These are phyloP conservation scores for Parastagonospora avenae DNA, from an alignment of 2,329 filamentous ascomycete species.

Conservation along the genomic window DNA sequence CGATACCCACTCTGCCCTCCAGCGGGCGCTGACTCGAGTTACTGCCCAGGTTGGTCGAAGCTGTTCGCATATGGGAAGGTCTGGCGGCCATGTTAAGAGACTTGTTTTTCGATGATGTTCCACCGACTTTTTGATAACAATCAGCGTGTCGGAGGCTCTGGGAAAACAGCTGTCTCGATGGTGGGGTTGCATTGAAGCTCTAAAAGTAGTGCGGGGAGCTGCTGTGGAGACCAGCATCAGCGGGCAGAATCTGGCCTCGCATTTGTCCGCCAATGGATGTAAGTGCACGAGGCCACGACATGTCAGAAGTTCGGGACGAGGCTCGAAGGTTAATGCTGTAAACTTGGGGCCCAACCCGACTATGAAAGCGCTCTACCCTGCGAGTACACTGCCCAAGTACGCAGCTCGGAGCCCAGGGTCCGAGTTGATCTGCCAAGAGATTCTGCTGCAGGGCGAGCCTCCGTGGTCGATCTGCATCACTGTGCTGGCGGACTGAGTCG, in stretches of 20 bases:
- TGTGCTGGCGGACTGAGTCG: no score
- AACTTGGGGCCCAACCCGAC: no score
- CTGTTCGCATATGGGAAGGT: constrained; percentile 41
- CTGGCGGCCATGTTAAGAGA: constrained; percentile 44
- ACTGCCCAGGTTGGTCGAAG: constrained; percentile 47
- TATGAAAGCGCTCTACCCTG: no score
- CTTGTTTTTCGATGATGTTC: neutral
- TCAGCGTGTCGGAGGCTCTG: neutral
- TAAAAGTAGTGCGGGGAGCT: constrained; percentile 20
- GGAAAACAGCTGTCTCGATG: constrained; percentile 7
- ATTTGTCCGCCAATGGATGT: constrained; percentile 12
- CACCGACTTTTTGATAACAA: neutral
- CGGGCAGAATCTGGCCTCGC: constrained; percentile 19
- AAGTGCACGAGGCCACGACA: no score
- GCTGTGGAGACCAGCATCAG: constrained; percentile 16
- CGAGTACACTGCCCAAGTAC: no score
- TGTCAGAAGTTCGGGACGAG: no score
- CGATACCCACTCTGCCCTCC: constrained; percentile 76
- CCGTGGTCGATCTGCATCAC: no score
- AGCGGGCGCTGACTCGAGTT: constrained; percentile 44
- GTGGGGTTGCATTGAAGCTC: constrained; percentile 18
- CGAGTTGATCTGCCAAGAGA: no score
- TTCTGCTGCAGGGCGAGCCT: no score
- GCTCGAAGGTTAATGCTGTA: no score
- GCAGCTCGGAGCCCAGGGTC: no score